phyloP scores from a whole-genome alignment of 345 rosid genomes.

The Lepidium sativum region DNA sequence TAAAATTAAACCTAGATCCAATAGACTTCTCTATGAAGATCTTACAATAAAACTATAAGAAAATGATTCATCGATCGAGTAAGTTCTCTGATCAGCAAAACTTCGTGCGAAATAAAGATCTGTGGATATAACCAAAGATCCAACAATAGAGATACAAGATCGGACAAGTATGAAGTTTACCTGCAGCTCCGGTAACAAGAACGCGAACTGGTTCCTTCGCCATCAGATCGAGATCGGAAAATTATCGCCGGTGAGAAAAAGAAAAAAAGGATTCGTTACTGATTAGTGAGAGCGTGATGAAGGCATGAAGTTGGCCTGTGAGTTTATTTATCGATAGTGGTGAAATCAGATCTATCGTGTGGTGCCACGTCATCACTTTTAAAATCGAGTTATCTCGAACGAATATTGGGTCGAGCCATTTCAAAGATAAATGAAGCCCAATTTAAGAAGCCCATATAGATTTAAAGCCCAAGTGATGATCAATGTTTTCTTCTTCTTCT shows the following conservation, averaged over 20 bases:
- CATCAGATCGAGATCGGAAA: conserved; percentile 35
- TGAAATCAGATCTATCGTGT: conserved; percentile 11
- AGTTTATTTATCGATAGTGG: neutral
- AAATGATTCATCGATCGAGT: neutral
- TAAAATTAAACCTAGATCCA: neutral
- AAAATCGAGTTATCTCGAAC: neutral
- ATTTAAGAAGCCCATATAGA: neutral
- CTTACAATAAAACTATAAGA: neutral
- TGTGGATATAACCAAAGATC: neutral
- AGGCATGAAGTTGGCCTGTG: neutral
- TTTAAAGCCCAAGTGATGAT: too few relatives aligned
- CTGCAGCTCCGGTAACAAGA: conserved; percentile 99
- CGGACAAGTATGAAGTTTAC: conserved; percentile 26
- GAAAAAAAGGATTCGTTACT: neutral
- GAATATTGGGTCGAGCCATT: neutral
- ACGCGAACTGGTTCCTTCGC: conserved; percentile 91
- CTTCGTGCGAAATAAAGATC: neutral
- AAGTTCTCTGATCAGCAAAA: neutral
- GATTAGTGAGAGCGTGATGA: neutral
- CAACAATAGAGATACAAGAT: neutral
- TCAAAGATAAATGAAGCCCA: neutral
- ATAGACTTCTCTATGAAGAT: neutral
- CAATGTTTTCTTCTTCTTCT: neutral
- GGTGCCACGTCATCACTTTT: conserved; percentile 15
- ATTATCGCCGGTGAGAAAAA: conserved; percentile 10